These are phyloP conservation scores for Aphelidium insulamus DNA, from an alignment of 371 early-diverging fungal species.

Conservation along the genomic window DNA sequence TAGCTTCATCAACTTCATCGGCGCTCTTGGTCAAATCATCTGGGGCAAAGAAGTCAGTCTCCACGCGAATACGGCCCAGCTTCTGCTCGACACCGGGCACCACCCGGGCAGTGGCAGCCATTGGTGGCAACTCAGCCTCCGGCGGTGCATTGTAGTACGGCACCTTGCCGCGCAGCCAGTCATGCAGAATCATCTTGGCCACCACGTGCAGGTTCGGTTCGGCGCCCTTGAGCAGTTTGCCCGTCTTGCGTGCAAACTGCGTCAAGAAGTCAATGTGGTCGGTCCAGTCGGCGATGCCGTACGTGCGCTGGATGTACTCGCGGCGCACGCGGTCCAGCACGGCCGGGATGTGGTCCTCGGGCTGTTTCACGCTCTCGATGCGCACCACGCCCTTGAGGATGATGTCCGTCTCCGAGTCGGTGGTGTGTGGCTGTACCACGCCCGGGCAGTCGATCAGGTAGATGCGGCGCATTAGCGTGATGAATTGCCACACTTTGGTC, in stretches of 20 bases:
- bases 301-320: conserved; percentile 75
- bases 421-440: conserved; percentile 72
- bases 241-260: conserved; percentile 67
- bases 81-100: conserved; percentile 40
- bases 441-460: conserved; percentile 99
- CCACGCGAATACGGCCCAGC: conserved; percentile 60
- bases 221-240: conserved; percentile 90
- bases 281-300: conserved; percentile 60
- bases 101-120: conserved; percentile 3
- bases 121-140: conserved; percentile 5
- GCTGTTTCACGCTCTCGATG: conserved; percentile 77
- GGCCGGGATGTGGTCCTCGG: conserved; percentile 82
- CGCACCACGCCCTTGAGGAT: conserved; percentile 96
- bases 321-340: conserved; percentile 64
- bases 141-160: conserved; percentile 87
- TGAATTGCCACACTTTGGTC: conserved; percentile 99
- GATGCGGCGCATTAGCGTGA: conserved; percentile 94
- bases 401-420: conserved; percentile 82
- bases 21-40: conserved; percentile 29
- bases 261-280: conserved; percentile 76
- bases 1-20: conserved; percentile 9
- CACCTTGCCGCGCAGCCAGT: conserved; percentile 97
- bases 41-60: conserved; percentile 43
- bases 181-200: conserved; percentile 93
- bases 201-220: conserved; percentile 86